Conservation (phyloP, 2,329 filamentous ascomycete species). For the Curvularia sp. region DNA sequence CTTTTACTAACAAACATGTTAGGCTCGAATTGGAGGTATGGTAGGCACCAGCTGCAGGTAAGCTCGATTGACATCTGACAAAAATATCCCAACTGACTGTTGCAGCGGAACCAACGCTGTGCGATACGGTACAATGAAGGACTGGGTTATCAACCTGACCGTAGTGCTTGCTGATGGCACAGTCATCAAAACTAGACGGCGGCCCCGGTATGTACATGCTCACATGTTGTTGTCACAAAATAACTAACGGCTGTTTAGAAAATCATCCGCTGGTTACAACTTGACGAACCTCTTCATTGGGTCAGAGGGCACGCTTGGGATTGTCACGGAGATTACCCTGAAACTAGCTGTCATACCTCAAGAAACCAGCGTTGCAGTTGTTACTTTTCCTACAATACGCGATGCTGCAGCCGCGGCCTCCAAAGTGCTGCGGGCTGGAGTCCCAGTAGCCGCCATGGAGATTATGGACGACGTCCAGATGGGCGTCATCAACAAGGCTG, state of each 20-base stretch:
- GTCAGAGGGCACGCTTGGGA: conserved; percentile 79
- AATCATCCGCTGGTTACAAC: conserved; percentile 84
- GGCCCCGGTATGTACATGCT: conserved; percentile 62
- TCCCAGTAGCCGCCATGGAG: conserved; percentile 80
- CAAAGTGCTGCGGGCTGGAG: conserved; percentile 75
- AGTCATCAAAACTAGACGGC: conserved; percentile 76
- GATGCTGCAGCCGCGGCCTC: conserved; percentile 77
- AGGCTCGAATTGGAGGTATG: conserved; percentile 82
- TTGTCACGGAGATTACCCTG: conserved; percentile 83
- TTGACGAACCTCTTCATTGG: conserved; percentile 81
- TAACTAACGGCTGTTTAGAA: conserved; percentile 49
- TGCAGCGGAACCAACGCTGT: conserved; percentile 78
- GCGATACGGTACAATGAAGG: conserved; percentile 84
- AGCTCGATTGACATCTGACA: conserved; percentile 2
- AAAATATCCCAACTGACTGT: conserved; percentile 20
- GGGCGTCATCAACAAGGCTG: conserved; percentile 78
- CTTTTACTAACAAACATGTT: conserved; percentile 29
- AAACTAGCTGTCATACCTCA: conserved; percentile 80
- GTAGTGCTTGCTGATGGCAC: conserved; percentile 81
- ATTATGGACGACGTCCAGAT: conserved; percentile 91
- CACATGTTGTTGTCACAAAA: conserved; percentile 10
- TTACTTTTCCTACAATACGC: conserved; percentile 78
- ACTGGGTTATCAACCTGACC: conserved; percentile 84
- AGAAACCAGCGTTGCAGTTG: conserved; percentile 78
- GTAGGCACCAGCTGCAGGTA: conserved; percentile 72